A percentile compares a stretch with the other conserved stretches of the same genome.
phyloP scores from a whole-genome alignment of 176 grass and related monocot species.

The Oryza nivara region DNA sequence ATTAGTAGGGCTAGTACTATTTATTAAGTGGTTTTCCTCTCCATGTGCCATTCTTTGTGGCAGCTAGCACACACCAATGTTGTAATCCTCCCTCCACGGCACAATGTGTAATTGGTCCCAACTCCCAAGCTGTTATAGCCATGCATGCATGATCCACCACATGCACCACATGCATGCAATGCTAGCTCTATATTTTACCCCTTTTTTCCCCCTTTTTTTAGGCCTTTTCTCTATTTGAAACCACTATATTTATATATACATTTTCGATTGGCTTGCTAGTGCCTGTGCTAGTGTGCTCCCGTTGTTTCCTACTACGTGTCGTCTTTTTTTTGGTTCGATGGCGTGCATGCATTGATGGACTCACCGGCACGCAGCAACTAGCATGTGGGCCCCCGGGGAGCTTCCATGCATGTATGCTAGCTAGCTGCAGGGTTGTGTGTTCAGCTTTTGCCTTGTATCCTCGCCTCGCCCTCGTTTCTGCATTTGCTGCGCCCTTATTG shows the following conservation, averaged over 20 bases:
- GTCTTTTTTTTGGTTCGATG: conserved; percentile 27
- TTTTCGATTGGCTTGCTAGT: not conserved
- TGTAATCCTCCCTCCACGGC: not conserved
- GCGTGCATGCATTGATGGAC: conserved; percentile 7
- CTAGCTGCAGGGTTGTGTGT: not conserved
- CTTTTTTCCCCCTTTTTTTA: not conserved
- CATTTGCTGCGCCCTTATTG: conserved; percentile 40
- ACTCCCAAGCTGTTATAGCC: not conserved
- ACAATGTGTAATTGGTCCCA: conserved; percentile 17
- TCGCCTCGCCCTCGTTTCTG: not conserved
- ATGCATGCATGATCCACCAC: conserved; percentile 47
- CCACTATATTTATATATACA: not conserved
- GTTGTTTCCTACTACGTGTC: not conserved
- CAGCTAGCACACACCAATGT: not conserved
- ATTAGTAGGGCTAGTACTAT: conserved; percentile 7
- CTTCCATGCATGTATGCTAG: conserved; percentile 18
- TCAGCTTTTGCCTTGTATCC: conserved; percentile 10
- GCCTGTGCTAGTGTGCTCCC: not conserved
- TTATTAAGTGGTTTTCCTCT: conserved; percentile 7
- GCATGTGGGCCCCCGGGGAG: conserved; percentile 19
- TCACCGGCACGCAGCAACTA: conserved; percentile 20
- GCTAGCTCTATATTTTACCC: not conserved
- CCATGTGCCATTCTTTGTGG: conserved; percentile 43
- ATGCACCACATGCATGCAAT: conserved; percentile 37
- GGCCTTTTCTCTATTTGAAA: not conserved